Percentiles rank a stretch among this genome's conserved stretches.
Evolutionary conservation across 2,329 filamentous ascomycete species (phyloP).

Genomic region (Aureobasidium sp.): DNA sequence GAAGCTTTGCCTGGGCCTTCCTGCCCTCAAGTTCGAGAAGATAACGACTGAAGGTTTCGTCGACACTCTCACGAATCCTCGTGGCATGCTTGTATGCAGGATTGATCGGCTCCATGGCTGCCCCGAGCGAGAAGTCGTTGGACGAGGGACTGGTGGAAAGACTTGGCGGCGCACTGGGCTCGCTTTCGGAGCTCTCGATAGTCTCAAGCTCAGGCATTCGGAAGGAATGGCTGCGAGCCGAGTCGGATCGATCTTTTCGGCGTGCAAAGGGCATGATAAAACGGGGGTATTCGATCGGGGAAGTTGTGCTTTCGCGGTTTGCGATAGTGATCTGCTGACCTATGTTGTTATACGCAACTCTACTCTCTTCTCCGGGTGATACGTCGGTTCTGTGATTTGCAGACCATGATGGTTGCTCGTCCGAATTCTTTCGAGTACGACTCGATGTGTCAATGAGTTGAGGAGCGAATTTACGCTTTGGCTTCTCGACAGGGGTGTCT

Average conservation of each 20-base stretch:
- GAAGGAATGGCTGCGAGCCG: slow-evolving; percentile 46
- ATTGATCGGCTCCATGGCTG: slow-evolving; percentile 35
- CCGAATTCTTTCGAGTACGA: slow-evolving; percentile 60
- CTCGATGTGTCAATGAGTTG: slow-evolving; percentile 76
- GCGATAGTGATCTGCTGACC: slow-evolving; percentile 3
- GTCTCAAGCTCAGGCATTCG: slow-evolving; percentile 54
- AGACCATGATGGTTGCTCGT: slow-evolving; percentile 55
- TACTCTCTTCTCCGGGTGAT: slow-evolving; percentile 41
- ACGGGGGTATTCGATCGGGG: background rate
- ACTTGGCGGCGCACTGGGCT: slow-evolving; percentile 21
- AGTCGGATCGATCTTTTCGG: slow-evolving; percentile 17
- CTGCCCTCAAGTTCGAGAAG: slow-evolving; percentile 72
- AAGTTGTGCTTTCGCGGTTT: background rate
- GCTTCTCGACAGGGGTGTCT: slow-evolving; percentile 20
- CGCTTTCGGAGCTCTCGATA: slow-evolving; percentile 53
- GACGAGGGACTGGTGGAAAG: slow-evolving; percentile 28
- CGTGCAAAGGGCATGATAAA: slow-evolving; percentile 17
- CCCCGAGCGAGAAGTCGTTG: slow-evolving; percentile 40
- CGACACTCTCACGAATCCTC: slow-evolving; percentile 58
- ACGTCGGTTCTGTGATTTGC: slow-evolving; percentile 67
- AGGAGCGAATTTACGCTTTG: slow-evolving; percentile 57
- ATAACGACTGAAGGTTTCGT: slow-evolving; percentile 69
- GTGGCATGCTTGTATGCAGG: slow-evolving; percentile 46
- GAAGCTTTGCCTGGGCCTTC: slow-evolving; percentile 71
- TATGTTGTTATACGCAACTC: slow-evolving; percentile 6